Conservation (phyloP, 2,329 filamentous ascomycete genomes). For the Colletotrichum plurivorum region DNA sequence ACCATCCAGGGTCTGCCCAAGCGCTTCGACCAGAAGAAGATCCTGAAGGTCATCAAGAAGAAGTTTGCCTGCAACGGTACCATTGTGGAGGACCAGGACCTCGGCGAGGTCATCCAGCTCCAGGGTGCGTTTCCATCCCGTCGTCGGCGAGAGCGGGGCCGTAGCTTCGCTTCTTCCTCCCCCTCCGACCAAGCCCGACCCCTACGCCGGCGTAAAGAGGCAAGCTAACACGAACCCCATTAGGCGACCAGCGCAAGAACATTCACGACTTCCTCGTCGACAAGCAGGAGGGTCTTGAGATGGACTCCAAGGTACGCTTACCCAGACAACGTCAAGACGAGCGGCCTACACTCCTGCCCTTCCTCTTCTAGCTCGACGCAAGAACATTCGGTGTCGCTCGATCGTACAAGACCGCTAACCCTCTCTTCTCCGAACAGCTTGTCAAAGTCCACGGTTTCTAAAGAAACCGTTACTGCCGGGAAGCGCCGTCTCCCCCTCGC, state of each 20-base stretch:
- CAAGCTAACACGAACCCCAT: constrained; percentile 4
- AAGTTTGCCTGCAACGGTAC: constrained; percentile 62
- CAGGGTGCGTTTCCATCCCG: constrained; percentile 29
- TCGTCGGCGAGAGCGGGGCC: no score
- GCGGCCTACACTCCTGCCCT: not conserved
- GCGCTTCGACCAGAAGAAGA: constrained; percentile 99
- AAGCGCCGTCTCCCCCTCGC: constrained; percentile 45
- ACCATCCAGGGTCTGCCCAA: constrained; percentile 98
- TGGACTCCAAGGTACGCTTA: constrained; percentile 76
- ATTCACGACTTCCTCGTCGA: constrained; percentile 91
- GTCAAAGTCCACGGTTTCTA: constrained; percentile 74
- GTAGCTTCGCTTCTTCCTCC: not conserved
- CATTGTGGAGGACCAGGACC: constrained; percentile 42
- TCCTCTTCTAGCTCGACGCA: not conserved
- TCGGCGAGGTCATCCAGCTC: constrained; percentile 42
- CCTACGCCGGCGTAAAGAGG: not conserved
- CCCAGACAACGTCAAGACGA: not conserved
- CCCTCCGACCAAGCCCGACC: not conserved
- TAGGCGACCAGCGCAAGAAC: constrained; percentile 91
- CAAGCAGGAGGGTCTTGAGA: constrained; percentile 87
- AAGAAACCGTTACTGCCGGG: constrained; percentile 52
- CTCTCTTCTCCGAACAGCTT: constrained; percentile 19
- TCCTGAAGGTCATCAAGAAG: constrained; percentile 99
- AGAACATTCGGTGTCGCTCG: not conserved
- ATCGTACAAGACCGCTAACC: constrained; percentile 5